Evolutionary conservation across 768 basidiomycete species (phyloP), one percentile per base, ranked within the genome.

Genomic region (Mycena vulgaris): DNA sequence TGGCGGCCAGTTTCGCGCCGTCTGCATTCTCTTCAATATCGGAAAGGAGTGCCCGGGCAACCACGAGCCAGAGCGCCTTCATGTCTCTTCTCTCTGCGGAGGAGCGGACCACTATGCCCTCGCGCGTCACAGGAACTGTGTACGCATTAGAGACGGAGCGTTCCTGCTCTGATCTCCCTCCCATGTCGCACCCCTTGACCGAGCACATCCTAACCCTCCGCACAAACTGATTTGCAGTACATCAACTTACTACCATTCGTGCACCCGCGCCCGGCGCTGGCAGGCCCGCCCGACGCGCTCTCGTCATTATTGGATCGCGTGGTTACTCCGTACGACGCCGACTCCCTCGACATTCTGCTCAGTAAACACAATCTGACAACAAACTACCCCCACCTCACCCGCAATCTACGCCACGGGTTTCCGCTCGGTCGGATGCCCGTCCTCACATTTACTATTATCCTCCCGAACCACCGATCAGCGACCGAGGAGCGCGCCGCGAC

Each of bases 391-490:
- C 11, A 71, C 1, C 75, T 85, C 2, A 56, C 76, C 10, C 2
- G 59, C 9, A 81, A 82, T 33, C 74, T 85, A 2, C 62, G 66
- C 0, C 8, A 75, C 13, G 80, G 82, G 2, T 84, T 84, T 60
- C 81, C 79, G 0, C 61, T 84, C 4, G 81, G 82, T 2, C 42
- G 72, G 4, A 81, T 84, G 74, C 79, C 81, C 1, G 1, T 10
- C 13, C 25, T 75, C 0, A 19, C 28, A 8, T 17, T 42, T 13
- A 61, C 66, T 0, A 59, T 66, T 40, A 74, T 72, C 17, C 51
- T 68, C 7, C 63, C 64, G 0, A 75, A 78, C 33, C 63, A 66
- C 23, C 61, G 58, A 5, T 75, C 74, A 3, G 71, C 66, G 25
- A 4, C 27, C 28, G 62, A 11, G 10, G 17, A 48, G 76, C 47